Base-by-base conservation (phyloP, 2,329 filamentous ascomycete genomes). In the Fusarium agapanthi region DNA sequence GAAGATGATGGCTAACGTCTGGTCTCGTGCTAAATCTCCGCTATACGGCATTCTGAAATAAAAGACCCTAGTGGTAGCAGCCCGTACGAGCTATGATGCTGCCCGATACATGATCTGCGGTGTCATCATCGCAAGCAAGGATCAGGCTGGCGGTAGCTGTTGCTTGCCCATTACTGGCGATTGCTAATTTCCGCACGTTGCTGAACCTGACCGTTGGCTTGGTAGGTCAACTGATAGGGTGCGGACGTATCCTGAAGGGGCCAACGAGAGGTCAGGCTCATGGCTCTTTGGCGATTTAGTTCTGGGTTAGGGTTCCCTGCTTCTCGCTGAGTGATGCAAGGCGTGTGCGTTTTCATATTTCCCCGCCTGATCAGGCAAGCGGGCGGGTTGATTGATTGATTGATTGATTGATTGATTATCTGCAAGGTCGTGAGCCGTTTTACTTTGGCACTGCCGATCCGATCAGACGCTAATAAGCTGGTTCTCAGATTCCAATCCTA, bases 371-470 rank as follows among this genome's bases (percentile, higher is more conserved):
- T 63, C 57, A 59, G 43, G 62, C 47, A 60, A 57, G 53, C 18
- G 41, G 34, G 22, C 34, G 55, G 32, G 32, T 51, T 38, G 55
- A 18, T 37, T 37, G 56, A 38, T 44, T 22, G 38, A 32, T 37
- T 37, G 56, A 38, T 44, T 22, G 38, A 32, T 54, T 30, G 41
- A 35, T 51, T 67, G 56, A 67, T 54, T 67, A 59, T 64, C 51
- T 64, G 53, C 38, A 67, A 73, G 45, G 41, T 69, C 50, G 51
- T 58, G 60, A 72, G 61, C 65, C 65, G 58, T 67, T 70, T 57
- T 58, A 43, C 37, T 67, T 61, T 76, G 56, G 63, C 65, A 72
- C 61, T 67, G 74, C 62, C 72, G 71, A 76, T 76, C 74, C 50
- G 62, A 75, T 69, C 47, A 67, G 62, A 57, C 73, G 72, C 65